Base-by-base conservation (phyloP, 495 filamentous ascomycete genomes). In the Opeltia flavorubescens region DNA sequence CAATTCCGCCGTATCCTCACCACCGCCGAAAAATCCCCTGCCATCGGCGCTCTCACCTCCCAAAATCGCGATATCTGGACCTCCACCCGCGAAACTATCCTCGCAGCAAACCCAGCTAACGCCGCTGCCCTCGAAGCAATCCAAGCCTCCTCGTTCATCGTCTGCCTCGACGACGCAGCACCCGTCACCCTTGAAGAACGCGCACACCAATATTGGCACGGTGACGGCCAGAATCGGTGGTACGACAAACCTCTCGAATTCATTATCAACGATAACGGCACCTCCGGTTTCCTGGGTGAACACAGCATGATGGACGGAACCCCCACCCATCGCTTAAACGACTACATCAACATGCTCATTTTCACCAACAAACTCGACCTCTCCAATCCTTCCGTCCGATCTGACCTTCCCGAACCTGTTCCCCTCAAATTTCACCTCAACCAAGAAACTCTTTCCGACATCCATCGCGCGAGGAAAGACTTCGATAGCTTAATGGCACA, bases 291-390 rank as follows among this genome's bases (percentile, higher is more conserved):
- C 74, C 86, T 84, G 70, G 93, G 93, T 59, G 93, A 99, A 71
- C 93, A 99, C 72, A 88, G 81, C 66, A 96, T 99, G 93, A 99
- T 99, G 93, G 93, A 99, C 62, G 93, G 93, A 47, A 99, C 89
- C 24, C 87, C 93, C 1, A 99, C 93, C 11, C 89, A 96, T 64
- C 79, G 93, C 3, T 76, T 99, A 26, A 96, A 94, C 63, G 91
- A 99, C 72, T 85, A 84, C 60, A 73, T 88, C 64, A 91, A 89
- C 71, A 75, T 77, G 57, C 68, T 86, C 55, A 94, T 95, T 64
- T 87, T 89, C 67, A 77, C 77, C 69, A 85, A 93, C 67, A 88
- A 87, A 62, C 77, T 96, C 50, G 84, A 95, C 62, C 81, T 94
- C 56, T 81, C 79, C 39, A 70, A 84, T 56, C 72, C 84, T 15